These are phyloP conservation scores for Pachysandra terminalis DNA, from an alignment of 164 flowering plant genomes.

Conservation along the genomic window DNA sequence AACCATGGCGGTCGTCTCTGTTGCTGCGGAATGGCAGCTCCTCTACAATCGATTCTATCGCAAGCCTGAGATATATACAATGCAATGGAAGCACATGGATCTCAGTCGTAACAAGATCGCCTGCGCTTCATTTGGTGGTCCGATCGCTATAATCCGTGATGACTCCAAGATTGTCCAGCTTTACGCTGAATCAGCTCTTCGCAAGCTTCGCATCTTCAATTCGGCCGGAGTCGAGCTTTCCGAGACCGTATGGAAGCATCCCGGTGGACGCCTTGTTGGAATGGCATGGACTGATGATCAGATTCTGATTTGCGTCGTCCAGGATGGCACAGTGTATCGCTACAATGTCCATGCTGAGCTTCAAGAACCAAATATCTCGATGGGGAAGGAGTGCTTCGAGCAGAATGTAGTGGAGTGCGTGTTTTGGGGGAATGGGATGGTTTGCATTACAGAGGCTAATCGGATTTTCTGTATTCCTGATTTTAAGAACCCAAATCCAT, in stretches of 20 bases:
- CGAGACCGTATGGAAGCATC: conserved; percentile 78
- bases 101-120: conserved; percentile 81
- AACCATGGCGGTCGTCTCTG: conserved; percentile 71
- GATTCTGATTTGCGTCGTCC: conserved; percentile 69
- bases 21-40: conserved; percentile 98
- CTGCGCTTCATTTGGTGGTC: conserved; percentile 91
- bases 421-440: conserved; percentile 92
- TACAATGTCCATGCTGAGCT: conserved; percentile 65
- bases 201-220: conserved; percentile 84
- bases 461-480: conserved; percentile 68
- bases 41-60: conserved; percentile 86
- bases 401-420: conserved; percentile 84
- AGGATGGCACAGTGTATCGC: conserved; percentile 77
- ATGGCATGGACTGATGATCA: conserved; percentile 91
- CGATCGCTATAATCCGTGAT: conserved; percentile 92
- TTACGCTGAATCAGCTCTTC: conserved; percentile 80
- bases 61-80: conserved; percentile 73
- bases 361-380: conserved; percentile 48
- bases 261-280: conserved; percentile 82
- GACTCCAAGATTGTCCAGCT: conserved; percentile 97
- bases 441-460: conserved; percentile 67
- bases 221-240: conserved; percentile 70
- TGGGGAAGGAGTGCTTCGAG: conserved; percentile 78
- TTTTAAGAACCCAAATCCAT: conserved; percentile 54
- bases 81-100: conserved; percentile 84